Conservation (phyloP, 306 rosid species). For the Rosa chinensis region DNA sequence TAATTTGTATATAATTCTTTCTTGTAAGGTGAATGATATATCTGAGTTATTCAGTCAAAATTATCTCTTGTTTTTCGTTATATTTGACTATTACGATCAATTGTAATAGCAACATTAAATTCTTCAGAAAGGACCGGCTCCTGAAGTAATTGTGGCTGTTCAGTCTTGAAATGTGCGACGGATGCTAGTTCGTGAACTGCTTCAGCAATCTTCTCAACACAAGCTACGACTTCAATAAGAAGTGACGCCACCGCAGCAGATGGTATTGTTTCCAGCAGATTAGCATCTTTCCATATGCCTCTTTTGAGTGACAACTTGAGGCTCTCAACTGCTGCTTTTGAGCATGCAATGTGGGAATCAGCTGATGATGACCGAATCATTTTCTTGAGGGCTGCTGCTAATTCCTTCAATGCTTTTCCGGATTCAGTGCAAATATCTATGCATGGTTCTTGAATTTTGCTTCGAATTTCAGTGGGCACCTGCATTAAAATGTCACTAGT, state of each 20-base stretch:
- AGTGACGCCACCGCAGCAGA: neutral
- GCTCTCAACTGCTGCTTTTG: slow-evolving; percentile 1
- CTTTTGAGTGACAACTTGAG: slow-evolving; percentile 1
- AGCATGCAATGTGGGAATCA: neutral
- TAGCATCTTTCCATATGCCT: neutral
- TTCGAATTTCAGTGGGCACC: slow-evolving; percentile 8
- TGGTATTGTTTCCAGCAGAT: slow-evolving; percentile 7
- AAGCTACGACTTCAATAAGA: slow-evolving; percentile 8
- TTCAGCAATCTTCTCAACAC: slow-evolving; percentile 4
- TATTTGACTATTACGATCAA: too few relatives aligned
- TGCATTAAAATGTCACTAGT: neutral
- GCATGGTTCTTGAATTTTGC: slow-evolving; percentile 19
- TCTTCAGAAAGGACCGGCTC: neutral
- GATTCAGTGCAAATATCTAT: slow-evolving; percentile 15
- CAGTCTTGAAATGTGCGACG: slow-evolving; percentile 6
- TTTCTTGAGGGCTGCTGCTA: slow-evolving; percentile 9
- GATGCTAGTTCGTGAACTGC: slow-evolving; percentile 19
- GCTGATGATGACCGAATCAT: slow-evolving; percentile 17
- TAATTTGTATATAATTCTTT: too few relatives aligned
- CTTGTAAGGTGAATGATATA: too few relatives aligned
- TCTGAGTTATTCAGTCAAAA: too few relatives aligned
- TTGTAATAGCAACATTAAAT: neutral
- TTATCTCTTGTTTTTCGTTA: too few relatives aligned
- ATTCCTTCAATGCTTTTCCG: slow-evolving; percentile 24
- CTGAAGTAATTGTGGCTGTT: neutral